Evolutionary conservation across 2,329 filamentous ascomycete species (phyloP), one percentile per base, ranked within the genome.

Genomic region (Fusarium oligoseptatum): DNA sequence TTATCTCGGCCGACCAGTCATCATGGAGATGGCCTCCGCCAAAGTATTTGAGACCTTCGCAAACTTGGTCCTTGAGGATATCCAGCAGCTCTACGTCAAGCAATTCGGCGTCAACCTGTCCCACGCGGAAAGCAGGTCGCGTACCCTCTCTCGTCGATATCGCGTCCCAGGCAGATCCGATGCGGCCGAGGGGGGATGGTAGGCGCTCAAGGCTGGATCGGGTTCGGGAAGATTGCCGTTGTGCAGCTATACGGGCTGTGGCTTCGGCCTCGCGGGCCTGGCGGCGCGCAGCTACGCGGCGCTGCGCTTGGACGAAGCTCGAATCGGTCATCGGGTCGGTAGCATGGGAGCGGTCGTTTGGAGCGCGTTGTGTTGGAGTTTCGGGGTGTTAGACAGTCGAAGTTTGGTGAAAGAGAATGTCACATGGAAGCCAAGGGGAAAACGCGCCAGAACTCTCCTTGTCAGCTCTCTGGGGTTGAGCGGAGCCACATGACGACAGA

Each of bases 61-160:
- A 93, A 36, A 97, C 94, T 83, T 99, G 96, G 7, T 89, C 91
- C 80, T 94, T 95, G 68, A 99, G 86, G 74, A 98, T 88, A n/a
- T 91, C 90, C 27, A 98, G 87, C 55, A 99, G 88, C 85, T 98
- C 97, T 80, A 98, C 95, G 82, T 99, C 97, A 20, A 99, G 88
- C 60, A 99, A 87, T 83, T 98, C 97, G 41, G 97, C 95, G 83
- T 99, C 97, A 50, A 98, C 94, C 84, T 99, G 97, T 32, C 96
- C 95, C 32, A 99, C 97, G 64, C 97, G 92, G 82, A 98, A 98
- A 12, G 94, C 92, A 6, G 97, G 96, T 17, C 91, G 88, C 27
- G 94, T 96, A 52, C 95, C 94, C 80, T 95, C 92, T 70, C 93
- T 91, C 7, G 93, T 92, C 43, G 90, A 90, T 48, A 96, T 85